Base-by-base conservation (phyloP, 768 basidiomycete genomes). In the Tremella yokohamensis region DNA sequence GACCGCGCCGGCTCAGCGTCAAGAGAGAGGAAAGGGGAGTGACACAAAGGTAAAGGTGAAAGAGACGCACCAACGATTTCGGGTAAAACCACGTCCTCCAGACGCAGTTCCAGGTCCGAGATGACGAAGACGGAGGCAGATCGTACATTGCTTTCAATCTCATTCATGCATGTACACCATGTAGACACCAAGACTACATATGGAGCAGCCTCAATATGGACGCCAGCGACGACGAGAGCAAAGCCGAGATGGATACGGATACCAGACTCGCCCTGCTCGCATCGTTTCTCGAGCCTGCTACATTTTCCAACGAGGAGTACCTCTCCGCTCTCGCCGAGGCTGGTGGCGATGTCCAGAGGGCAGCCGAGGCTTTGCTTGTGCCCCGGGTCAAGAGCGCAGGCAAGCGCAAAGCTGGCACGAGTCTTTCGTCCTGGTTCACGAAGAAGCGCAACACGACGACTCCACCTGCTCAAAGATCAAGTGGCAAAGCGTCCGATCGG, bases 281-380 rank as follows among this genome's bases (percentile, higher is more conserved):
- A 1, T 70, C 73, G 0, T 19, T 76, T 15, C 68, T 76, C 45
- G 66, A 71, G 51, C 75, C 75, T 3, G 61, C 69, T 18, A 60
- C 62, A 1, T 74, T 57, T 40, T 51, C 69, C 2, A 37, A 55
- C 8, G 62, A 60, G 8, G 50, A 62, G 29, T 62, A 61, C 19
- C 40, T 66, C 20, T 40, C 53, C 13, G 69, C 76, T 1, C 58
- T 77, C 0, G 44, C 49, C 11, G 50, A 56, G 1, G 52, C 63
- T 18, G 48, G 64, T 8, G 74, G 72, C 2, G 61, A 71, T 62
- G 65, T 76, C 1, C 34, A 49, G 22, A 22, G 22, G 19, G 76
- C 76, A 18, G 76, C 74, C 2, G 72, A 75, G 49, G 54, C 48
- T 19, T 40, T 76, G 22, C 49, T 77, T 7, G 24, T 72, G 8